A percentile compares a stretch with the other conserved stretches of the same genome.
Evolutionary conservation across 208 protist species (phyloP).

Genomic region (Trypanosomatidae sp.): DNA sequence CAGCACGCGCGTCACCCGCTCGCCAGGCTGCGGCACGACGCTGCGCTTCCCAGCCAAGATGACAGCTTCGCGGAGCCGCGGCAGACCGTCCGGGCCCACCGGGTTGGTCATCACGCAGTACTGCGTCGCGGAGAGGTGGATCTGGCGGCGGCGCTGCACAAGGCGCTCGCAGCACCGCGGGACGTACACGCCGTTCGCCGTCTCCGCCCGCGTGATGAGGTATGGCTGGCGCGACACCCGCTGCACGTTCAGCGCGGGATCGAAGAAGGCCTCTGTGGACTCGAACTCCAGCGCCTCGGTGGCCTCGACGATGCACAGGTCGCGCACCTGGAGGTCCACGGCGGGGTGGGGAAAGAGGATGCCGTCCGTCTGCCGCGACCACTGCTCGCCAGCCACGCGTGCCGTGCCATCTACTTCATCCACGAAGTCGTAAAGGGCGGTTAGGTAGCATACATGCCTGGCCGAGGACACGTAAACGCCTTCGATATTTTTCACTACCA

Average conservation of each 20-base stretch:
- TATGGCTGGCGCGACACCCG: slow-evolving; percentile 75
- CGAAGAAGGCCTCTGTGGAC: slow-evolving; percentile 31
- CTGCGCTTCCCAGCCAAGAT: slow-evolving; percentile 80
- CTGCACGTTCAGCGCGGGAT: slow-evolving; percentile 62
- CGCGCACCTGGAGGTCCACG: slow-evolving; percentile 19
- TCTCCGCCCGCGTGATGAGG: slow-evolving; percentile 82
- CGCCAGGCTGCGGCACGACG: slow-evolving; percentile 70
- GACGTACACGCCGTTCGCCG: slow-evolving; percentile 46
- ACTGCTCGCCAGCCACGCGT: slow-evolving; percentile 86
- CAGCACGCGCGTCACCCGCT: slow-evolving; percentile 35
- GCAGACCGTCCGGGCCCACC: slow-evolving; percentile 52
- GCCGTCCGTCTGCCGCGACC: slow-evolving; percentile 74
- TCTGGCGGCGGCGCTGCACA: slow-evolving; percentile 16
- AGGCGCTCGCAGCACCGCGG: slow-evolving; percentile 68
- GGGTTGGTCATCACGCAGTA: slow-evolving; percentile 92
- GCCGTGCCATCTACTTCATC: slow-evolving; percentile 31
- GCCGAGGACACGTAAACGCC: slow-evolving; percentile 6
- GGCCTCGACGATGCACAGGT: slow-evolving; percentile 31
- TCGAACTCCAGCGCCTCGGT: slow-evolving; percentile 51
- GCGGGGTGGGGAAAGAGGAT: slow-evolving; percentile 74
- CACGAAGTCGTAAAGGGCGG: slow-evolving; percentile 24
- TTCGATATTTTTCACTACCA: slow-evolving; percentile 9
- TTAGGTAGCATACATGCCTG: slow-evolving; percentile 36
- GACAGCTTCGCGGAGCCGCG: slow-evolving; percentile 70
- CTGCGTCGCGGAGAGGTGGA: slow-evolving; percentile 76